phyloP scores from a whole-genome alignment of 2,329 filamentous ascomycete genomes.

The Curvularia sp. region DNA sequence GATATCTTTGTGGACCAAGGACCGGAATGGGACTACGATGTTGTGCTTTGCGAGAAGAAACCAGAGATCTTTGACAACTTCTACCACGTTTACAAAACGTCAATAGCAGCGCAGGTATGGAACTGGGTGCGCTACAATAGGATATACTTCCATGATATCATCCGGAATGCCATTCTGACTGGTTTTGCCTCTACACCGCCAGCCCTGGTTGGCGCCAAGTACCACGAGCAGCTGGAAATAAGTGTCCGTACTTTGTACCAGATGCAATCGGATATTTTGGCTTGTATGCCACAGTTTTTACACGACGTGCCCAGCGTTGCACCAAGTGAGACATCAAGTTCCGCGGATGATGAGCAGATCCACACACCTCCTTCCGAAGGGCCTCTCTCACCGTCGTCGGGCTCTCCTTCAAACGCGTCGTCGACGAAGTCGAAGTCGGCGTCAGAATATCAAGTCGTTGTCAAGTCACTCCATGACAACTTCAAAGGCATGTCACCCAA shows the following conservation, averaged over 20 bases:
- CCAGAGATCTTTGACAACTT: constrained; percentile 32
- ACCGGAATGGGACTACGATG: constrained; percentile 35
- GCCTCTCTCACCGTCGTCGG: neutral
- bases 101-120: constrained; percentile 41
- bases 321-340: neutral
- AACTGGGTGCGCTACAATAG: constrained; percentile 45
- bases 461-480: constrained; percentile 33
- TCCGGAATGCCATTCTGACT: constrained; percentile 39
- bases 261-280: constrained; percentile 44
- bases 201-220: constrained; percentile 27
- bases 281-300: constrained; percentile 46
- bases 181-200: constrained; percentile 40
- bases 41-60: constrained; percentile 17
- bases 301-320: constrained; percentile 38
- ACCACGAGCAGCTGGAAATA: constrained; percentile 31
- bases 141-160: constrained; percentile 47
- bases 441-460: neutral
- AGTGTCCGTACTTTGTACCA: constrained; percentile 33
- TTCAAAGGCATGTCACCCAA: constrained; percentile 22
- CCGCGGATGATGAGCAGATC: neutral
- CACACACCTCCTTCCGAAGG: neutral
- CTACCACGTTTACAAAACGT: constrained; percentile 43
- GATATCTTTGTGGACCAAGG: constrained; percentile 29
- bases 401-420: neutral
- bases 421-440: neutral